These are phyloP conservation scores for Yamadazyma olivae DNA, from an alignment of 805 yeast species.

Conservation along the genomic window DNA sequence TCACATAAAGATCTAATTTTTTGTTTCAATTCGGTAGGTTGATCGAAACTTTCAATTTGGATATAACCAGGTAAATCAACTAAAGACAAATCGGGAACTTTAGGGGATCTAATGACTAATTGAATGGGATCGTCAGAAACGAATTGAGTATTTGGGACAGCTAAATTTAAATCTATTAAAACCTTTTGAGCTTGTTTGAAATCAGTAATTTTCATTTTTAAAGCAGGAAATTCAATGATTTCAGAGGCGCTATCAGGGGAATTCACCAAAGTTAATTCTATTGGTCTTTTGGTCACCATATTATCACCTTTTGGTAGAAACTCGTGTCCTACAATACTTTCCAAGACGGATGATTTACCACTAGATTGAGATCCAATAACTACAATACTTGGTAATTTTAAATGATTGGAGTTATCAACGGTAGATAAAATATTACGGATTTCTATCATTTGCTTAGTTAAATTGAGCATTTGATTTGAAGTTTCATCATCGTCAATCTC, in stretches of 20 bases:
- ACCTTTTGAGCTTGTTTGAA: constrained; percentile 85
- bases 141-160: constrained; percentile 83
- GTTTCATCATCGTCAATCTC: constrained; percentile 50
- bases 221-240: constrained; percentile 89
- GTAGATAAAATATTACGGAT: constrained; percentile 75
- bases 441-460: constrained; percentile 96
- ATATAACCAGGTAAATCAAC: constrained; percentile 98
- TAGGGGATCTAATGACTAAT: constrained; percentile 83
- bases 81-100: constrained; percentile 83
- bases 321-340: constrained; percentile 96
- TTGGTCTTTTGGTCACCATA: constrained; percentile 98
- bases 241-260: constrained; percentile 79
- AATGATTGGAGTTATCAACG: constrained; percentile 71
- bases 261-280: constrained; percentile 88
- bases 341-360: constrained; percentile 95
- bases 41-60: constrained; percentile 95
- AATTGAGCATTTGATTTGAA: constrained; percentile 77
- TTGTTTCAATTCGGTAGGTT: constrained; percentile 77
- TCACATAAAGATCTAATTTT: constrained; percentile 81
- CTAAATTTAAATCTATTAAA: constrained; percentile 85
- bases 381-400: constrained; percentile 90
- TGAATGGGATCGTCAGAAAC: constrained; percentile 94
- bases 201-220: constrained; percentile 80
- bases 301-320: constrained; percentile 95
- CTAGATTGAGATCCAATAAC: constrained; percentile 97